Evolutionary conservation across 805 yeast species (phyloP).

Genomic region (Helenozyma rhizophorensis): DNA sequence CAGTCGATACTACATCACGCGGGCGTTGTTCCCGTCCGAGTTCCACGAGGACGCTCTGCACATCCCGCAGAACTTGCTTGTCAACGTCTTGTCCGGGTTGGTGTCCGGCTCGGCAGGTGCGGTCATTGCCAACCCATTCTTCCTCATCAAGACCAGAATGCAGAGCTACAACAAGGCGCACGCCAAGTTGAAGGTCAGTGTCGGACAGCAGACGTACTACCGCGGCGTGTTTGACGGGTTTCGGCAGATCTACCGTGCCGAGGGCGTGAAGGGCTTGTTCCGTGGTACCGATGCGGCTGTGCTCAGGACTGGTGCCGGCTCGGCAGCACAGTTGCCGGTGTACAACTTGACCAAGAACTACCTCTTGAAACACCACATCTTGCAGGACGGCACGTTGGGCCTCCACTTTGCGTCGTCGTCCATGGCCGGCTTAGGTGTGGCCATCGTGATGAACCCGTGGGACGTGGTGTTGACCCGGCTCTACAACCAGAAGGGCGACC

Average conservation of each 20-base stretch:
- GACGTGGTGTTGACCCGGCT: constrained; percentile 93
- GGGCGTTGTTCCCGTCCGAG: constrained; percentile 43
- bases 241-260: constrained; percentile 51
- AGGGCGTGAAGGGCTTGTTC: constrained; percentile 76
- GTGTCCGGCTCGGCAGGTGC: constrained; percentile 88
- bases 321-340: constrained; percentile 90
- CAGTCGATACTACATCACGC: constrained; percentile 56
- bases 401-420: constrained; percentile 73
- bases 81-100: constrained; percentile 79
- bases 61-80: constrained; percentile 37
- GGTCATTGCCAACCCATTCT: constrained; percentile 83
- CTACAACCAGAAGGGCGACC: constrained; percentile 88
- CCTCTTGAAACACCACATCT: constrained; percentile 48
- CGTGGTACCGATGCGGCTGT: constrained; percentile 95
- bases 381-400: constrained; percentile 56
- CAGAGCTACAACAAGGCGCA: constrained; percentile 76
- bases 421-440: constrained; percentile 86
- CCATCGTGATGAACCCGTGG: constrained; percentile 95
- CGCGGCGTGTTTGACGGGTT: constrained; percentile 66
- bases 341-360: constrained; percentile 73
- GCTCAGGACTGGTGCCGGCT: constrained; percentile 91
- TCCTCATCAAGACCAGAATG: constrained; percentile 91
- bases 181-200: constrained; percentile 26
- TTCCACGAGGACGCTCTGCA: constrained; percentile 37
- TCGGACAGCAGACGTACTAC: constrained; percentile 94